A percentile compares a stretch with the other conserved stretches of the same genome.
These are phyloP conservation scores for Termitomyces sp. DNA, from an alignment of 768 basidiomycete species.

Conservation along the genomic window DNA sequence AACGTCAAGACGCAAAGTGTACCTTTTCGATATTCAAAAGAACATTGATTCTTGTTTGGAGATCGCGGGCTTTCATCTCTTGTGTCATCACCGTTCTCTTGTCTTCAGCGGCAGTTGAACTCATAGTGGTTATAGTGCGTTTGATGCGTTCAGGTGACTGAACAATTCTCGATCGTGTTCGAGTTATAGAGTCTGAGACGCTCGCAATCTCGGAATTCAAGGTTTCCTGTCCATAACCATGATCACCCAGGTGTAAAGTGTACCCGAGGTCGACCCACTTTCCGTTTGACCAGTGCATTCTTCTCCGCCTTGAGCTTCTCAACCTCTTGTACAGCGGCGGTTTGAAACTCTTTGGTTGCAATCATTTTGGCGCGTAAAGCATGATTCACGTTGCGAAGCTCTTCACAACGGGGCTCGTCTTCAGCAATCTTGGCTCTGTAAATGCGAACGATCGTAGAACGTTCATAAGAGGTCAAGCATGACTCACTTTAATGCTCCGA, in stretches of 20 bases:
- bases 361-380: conserved; percentile 61
- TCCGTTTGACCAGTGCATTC: conserved; percentile 54
- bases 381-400: conserved; percentile 54
- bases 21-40: conserved; percentile 76
- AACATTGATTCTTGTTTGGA: conserved; percentile 68
- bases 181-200: conserved; percentile 54
- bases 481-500: conserved; percentile 53
- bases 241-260: neutral
- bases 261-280: conserved; percentile 31
- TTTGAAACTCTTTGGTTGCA: conserved; percentile 62
- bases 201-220: conserved; percentile 56
- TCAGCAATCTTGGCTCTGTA: conserved; percentile 56
- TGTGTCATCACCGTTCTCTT: conserved; percentile 58
- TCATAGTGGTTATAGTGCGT: conserved; percentile 77
- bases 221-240: conserved; percentile 38
- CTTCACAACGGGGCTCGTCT: conserved; percentile 64
- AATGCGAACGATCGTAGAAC: neutral
- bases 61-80: conserved; percentile 72
- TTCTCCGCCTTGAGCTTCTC: conserved; percentile 73
- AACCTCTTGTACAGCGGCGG: conserved; percentile 53
- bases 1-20: neutral
- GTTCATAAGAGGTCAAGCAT: neutral
- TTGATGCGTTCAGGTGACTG: conserved; percentile 90
- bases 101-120: conserved; percentile 59
- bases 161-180: conserved; percentile 72